These are phyloP conservation scores for Fusarium nelsonii DNA, from an alignment of 2,329 filamentous ascomycete genomes.

Conservation along the genomic window DNA sequence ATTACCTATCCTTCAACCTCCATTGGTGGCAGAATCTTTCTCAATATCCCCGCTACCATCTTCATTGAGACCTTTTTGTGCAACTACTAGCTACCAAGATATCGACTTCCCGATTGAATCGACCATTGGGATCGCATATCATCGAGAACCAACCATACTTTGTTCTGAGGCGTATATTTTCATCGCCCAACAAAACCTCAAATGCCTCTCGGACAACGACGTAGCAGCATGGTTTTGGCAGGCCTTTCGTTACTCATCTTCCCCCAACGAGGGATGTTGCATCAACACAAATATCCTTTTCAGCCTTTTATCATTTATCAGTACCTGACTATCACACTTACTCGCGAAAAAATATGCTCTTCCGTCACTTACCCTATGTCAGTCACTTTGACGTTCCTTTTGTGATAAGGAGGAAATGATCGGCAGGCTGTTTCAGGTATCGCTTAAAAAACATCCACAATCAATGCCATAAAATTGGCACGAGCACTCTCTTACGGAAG, in stretches of 20 bases:
- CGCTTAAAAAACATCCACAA: not conserved
- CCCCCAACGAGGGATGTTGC: constrained; percentile 47
- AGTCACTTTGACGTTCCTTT: not conserved
- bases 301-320: not conserved
- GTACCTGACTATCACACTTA: not conserved
- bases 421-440: constrained; percentile 17
- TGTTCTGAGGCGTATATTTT: constrained; percentile 52
- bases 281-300: constrained; percentile 41
- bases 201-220: not conserved
- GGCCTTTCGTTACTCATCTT: constrained; percentile 46
- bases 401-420: not conserved
- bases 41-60: not conserved
- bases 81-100: not conserved
- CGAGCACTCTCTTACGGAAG: not conserved
- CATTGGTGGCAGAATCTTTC: too few species aligned
- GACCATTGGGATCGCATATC: not conserved
- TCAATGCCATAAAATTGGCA: not conserved
- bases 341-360: too few species aligned
- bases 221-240: constrained; percentile 46
- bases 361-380: too few species aligned
- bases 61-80: fast-evolving
- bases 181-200: constrained; percentile 49
- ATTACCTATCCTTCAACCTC: not conserved
- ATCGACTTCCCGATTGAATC: constrained; percentile 1
- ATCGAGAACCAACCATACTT: constrained; percentile 48